These are phyloP conservation scores for Nakazawaea molendinolei DNA, from an alignment of 805 yeast genomes.

Conservation along the genomic window DNA sequence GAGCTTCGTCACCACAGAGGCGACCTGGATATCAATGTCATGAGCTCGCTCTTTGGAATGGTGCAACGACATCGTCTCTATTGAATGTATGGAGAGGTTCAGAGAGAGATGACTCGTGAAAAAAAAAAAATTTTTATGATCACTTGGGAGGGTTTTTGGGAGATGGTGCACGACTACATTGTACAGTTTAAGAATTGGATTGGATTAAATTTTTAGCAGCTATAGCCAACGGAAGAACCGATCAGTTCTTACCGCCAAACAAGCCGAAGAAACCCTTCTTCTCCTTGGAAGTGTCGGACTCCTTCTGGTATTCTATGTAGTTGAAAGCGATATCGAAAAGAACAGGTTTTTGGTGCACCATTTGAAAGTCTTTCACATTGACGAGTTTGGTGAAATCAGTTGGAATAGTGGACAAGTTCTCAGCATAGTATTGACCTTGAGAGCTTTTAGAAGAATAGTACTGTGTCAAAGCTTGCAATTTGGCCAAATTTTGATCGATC, in stretches of 20 bases:
- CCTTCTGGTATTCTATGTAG: slow-evolving; percentile 49
- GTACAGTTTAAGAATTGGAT: no score
- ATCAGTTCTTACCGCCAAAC: slow-evolving; percentile 40
- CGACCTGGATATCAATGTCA: slow-evolving; percentile 20
- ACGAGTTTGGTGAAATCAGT: slow-evolving; percentile 24
- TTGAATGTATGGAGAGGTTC: no score
- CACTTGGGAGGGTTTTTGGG: no score
- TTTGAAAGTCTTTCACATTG: slow-evolving; percentile 34
- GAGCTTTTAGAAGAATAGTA: slow-evolving; percentile 26
- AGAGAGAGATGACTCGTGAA: neutral
- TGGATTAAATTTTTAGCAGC: no score
- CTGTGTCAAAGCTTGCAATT: slow-evolving; percentile 42
- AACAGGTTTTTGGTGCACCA: slow-evolving; percentile 80
- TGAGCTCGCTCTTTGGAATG: slow-evolving; percentile 9
- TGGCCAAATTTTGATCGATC: slow-evolving; percentile 18
- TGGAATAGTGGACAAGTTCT: slow-evolving; percentile 23
- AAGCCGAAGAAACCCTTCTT: slow-evolving; percentile 70
- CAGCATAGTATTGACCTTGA: slow-evolving; percentile 22
- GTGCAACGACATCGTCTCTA: slow-evolving; percentile 5
- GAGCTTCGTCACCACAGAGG: slow-evolving; percentile 36
- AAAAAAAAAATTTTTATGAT: neutral
- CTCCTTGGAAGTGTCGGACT: slow-evolving; percentile 26
- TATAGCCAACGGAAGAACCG: neutral
- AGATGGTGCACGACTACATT: no score
- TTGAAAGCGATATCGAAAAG: slow-evolving; percentile 87